phyloP scores from a whole-genome alignment of 225 moss, liverwort and hornwort species.

The Straminergon stramineum region DNA sequence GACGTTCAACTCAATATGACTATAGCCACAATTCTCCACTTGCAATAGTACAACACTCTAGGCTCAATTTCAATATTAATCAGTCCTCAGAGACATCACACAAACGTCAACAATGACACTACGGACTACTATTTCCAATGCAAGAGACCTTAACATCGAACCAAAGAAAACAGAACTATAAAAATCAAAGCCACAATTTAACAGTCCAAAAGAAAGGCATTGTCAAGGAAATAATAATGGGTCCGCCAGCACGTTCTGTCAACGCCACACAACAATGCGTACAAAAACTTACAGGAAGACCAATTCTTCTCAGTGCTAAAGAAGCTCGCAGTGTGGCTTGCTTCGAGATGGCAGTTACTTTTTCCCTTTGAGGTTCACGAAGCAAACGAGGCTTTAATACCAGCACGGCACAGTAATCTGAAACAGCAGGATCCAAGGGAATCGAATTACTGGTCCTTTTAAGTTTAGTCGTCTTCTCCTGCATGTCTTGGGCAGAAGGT shows the following conservation, averaged over 20 bases:
- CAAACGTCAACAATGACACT: not conserved
- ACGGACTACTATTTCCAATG: not conserved
- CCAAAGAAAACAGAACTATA: not conserved
- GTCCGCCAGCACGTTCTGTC: not conserved
- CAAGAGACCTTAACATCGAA: not conserved
- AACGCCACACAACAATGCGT: not conserved
- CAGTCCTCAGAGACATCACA: not conserved
- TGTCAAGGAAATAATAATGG: not conserved
- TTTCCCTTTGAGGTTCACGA: constrained; percentile 25
- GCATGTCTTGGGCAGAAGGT: constrained; percentile 2
- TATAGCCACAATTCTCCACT: not conserved
- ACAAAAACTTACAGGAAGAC: constrained; percentile 69
- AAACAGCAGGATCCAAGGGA: constrained; percentile 64
- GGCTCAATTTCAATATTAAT: not conserved
- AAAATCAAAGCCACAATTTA: not conserved
- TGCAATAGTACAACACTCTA: not conserved
- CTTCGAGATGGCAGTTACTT: constrained; percentile 34
- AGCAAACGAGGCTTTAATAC: constrained; percentile 75
- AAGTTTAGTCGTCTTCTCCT: constrained; percentile 1
- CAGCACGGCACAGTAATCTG: constrained; percentile 70
- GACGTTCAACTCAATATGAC: not conserved
- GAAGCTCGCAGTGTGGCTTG: constrained; percentile 61
- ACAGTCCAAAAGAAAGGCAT: not conserved
- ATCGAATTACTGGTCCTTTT: constrained; percentile 17
- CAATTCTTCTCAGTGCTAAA: constrained; percentile 55